Conservation (phyloP, 2,329 filamentous ascomycete genomes). For the Aquanectria penicillioides region DNA sequence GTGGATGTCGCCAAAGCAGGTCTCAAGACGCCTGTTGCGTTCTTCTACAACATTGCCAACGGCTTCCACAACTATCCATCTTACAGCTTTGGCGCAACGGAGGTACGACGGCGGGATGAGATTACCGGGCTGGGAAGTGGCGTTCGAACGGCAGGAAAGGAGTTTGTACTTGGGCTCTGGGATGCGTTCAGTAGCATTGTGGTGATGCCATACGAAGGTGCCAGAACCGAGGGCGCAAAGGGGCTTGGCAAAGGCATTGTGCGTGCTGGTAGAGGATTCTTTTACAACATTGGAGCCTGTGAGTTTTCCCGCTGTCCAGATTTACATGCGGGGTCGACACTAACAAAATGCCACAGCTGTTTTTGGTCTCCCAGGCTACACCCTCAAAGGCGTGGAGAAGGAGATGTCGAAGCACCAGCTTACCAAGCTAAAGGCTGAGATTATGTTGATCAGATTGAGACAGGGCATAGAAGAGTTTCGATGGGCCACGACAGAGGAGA, state of each 20-base stretch:
- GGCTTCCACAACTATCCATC: conserved; percentile 80
- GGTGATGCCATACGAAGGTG: conserved; percentile 71
- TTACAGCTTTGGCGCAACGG: conserved; percentile 67
- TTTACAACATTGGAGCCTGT: conserved; percentile 55
- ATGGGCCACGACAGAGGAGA: conserved; percentile 22
- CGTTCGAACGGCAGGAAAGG: conserved; percentile 72
- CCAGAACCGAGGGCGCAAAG: conserved; percentile 67
- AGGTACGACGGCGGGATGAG: conserved; percentile 70
- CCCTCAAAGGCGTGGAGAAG: conserved; percentile 64
- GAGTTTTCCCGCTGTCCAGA: too few species aligned
- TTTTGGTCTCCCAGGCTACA: conserved; percentile 60
- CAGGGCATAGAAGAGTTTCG: conserved; percentile 44
- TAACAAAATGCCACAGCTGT: conserved; percentile 36
- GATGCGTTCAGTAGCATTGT: conserved; percentile 75
- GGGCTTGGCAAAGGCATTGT: conserved; percentile 70
- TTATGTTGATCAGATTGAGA: conserved; percentile 45
- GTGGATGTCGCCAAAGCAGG: conserved; percentile 69
- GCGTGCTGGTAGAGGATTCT: conserved; percentile 55
- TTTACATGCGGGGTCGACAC: too few species aligned
- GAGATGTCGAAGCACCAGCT: conserved; percentile 51
- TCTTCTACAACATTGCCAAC: conserved; percentile 74
- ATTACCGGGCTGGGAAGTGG: conserved; percentile 72
- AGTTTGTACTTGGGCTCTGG: conserved; percentile 71
- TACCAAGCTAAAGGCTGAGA: conserved; percentile 46
- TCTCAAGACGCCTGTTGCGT: conserved; percentile 73